Conservation (phyloP, 441 rosid genomes). For the Adansonia madagascariensis region DNA sequence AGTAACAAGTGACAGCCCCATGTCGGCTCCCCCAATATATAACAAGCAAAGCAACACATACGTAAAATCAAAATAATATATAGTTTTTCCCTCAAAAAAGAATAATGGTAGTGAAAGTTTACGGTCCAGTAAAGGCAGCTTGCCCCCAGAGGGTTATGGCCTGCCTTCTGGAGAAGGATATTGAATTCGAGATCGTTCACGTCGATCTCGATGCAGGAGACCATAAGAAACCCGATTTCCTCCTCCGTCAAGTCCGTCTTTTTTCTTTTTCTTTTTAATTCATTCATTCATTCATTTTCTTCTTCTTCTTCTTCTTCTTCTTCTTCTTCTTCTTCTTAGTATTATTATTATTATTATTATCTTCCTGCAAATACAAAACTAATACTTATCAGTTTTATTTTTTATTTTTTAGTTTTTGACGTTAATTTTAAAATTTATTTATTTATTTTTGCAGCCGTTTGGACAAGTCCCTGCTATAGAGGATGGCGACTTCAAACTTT, state of each 20-base stretch:
- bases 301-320: no score
- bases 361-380: no score
- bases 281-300: no score
- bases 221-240: slow-evolving; percentile 51
- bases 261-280: background rate
- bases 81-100: background rate
- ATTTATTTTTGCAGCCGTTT: slow-evolving; percentile 39
- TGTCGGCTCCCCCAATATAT: no score
- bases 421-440: background rate
- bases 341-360: background rate
- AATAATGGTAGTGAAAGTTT: slow-evolving; percentile 27
- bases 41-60: background rate
- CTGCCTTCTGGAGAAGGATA: slow-evolving; percentile 63
- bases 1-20: background rate
- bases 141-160: slow-evolving; percentile 46
- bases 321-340: background rate
- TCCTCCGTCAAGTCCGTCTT: slow-evolving; percentile 29
- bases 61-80: no score
- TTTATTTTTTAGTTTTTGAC: background rate
- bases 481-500: slow-evolving; percentile 40
- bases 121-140: slow-evolving; percentile 23
- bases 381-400: no score
- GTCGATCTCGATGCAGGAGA: slow-evolving; percentile 63
- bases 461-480: slow-evolving; percentile 50
- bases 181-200: slow-evolving; percentile 57